Evolutionary conservation across 805 yeast genomes (phyloP), one percentile per base, ranked within the genome.

Genomic region (Zygotorulaspora danielsina): DNA sequence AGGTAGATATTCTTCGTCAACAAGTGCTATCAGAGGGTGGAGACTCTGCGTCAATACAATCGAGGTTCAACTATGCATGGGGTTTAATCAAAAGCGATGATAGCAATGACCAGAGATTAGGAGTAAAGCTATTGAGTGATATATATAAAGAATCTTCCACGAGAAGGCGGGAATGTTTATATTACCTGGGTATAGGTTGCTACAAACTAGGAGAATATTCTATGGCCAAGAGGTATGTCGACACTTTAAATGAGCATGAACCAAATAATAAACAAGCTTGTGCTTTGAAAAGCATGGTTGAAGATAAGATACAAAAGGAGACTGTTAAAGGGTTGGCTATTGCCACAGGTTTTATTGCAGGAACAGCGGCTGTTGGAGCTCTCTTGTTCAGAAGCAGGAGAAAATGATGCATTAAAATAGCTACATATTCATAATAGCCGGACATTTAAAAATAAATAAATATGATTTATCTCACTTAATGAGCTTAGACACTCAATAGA

Each of bases 1-100:
- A 90, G 54, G 71, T 93, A 29, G 81, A 77, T 11, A 74, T 88
- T 1, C 72, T 93, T 20, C 80, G 77, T 47, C 75, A 79, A 50
- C 96, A 87, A 54, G 87, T 85, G 28, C 75, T 78, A 19, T 70
- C 81, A 1, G 97, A 93, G 59, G 80, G 84, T 21, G 64, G 65
- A 6, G 95, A 93, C 4, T 69, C 73, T 27, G 88, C 86, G 0
- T 72, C 89, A 0, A 73, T 84, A 0, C 97, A 88, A 61, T 81
- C 96, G 2, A 76, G 79, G 42, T 93, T 93, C 72, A 93, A 94
- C 63, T 85, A 84, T 53, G 95, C 97, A 0, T 93, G 99, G 98
- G 98, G 94, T 3, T 69, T 93, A 36, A 76, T 94, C 46, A 89
- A 87, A 60, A 79, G 95, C 2, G 57, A 63, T 36, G 70, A 72